Percentiles rank a stretch among this genome's conserved stretches.
phyloP scores from a whole-genome alignment of 2,329 filamentous ascomycete genomes.

The Onygenales sp. region DNA sequence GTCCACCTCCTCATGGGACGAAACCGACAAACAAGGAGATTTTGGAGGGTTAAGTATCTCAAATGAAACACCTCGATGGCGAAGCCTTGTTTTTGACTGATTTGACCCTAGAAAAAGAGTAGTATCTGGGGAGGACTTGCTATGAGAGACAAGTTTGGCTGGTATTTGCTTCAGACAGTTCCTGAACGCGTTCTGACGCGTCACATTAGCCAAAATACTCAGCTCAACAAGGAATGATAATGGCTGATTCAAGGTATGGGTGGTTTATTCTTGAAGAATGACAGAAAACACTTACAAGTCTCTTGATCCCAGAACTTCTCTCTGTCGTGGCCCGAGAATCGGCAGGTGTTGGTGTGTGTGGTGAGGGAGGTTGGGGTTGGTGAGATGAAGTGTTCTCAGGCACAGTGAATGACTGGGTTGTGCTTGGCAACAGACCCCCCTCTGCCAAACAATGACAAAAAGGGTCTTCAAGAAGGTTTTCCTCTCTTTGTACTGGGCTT shows the following conservation, averaged over 20 bases:
- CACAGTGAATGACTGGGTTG: not conserved
- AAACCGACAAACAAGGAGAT: not conserved
- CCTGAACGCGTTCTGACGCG: constrained; percentile 11
- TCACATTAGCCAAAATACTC: constrained; percentile 5
- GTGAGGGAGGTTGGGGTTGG: not conserved
- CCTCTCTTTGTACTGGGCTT: not conserved
- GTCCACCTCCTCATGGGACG: not conserved
- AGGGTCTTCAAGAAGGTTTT: no score
- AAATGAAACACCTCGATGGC: constrained; percentile 12
- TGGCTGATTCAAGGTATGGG: not conserved
- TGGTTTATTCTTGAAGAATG: not conserved
- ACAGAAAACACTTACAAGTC: constrained; percentile 9
- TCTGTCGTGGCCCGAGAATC: not conserved
- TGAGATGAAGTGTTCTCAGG: not conserved
- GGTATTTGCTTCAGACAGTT: constrained; percentile 10
- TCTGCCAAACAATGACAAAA: not conserved
- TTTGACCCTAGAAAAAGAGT: not conserved
- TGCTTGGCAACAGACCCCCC: no score
- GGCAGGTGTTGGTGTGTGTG: not conserved
- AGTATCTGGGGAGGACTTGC: constrained; percentile 7
- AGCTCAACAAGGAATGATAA: not conserved
- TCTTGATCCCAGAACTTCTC: constrained; percentile 1
- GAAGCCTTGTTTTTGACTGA: constrained; percentile 4
- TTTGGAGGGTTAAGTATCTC: constrained; percentile 12
- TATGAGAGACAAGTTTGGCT: constrained; percentile 6